phyloP scores from a whole-genome alignment of 495 filamentous ascomycete genomes.

The Talaromyces wortmannii region DNA sequence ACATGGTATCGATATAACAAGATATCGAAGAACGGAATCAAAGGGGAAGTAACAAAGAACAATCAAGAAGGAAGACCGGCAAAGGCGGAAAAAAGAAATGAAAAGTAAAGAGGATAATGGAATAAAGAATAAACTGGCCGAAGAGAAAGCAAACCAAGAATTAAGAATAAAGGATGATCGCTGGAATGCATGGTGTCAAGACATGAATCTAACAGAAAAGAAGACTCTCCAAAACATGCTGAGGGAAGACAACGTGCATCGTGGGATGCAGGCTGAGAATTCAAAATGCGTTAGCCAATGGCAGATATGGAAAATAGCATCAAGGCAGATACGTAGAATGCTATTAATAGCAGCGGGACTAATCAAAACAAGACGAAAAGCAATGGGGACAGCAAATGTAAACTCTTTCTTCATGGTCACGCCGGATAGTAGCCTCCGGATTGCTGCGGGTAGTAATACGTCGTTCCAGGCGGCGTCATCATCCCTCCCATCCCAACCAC shows the following conservation, averaged over 20 bases:
- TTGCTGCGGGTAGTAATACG: conserved; percentile 67
- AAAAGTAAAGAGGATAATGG: conserved; percentile 1
- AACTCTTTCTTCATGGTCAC: conserved; percentile 32
- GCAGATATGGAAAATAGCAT: too few species aligned
- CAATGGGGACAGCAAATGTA: background rate
- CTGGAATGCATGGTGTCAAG: background rate
- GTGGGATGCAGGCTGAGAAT: too few species aligned
- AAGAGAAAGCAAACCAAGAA: conserved; percentile 1
- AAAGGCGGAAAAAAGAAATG: conserved; percentile 2
- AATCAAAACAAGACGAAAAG: conserved; percentile 6
- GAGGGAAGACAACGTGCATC: background rate
- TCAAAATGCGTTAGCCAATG: too few species aligned
- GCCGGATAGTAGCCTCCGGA: conserved; percentile 57
- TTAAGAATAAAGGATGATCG: conserved; percentile 7
- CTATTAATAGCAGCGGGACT: background rate
- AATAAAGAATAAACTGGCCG: too few species aligned
- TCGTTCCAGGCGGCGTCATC: conserved; percentile 65
- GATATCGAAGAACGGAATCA: background rate
- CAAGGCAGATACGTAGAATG: too few species aligned
- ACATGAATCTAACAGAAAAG: conserved; percentile 1
- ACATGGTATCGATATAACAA: background rate
- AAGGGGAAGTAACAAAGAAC: background rate
- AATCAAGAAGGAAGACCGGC: background rate
- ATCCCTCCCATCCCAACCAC: conserved; percentile 72
- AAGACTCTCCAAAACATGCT: conserved; percentile 3